A percentile compares a stretch with the other conserved stretches of the same genome.
Evolutionary conservation across 2,329 filamentous ascomycete species (phyloP).

Genomic region (Phialophora macrospora): DNA sequence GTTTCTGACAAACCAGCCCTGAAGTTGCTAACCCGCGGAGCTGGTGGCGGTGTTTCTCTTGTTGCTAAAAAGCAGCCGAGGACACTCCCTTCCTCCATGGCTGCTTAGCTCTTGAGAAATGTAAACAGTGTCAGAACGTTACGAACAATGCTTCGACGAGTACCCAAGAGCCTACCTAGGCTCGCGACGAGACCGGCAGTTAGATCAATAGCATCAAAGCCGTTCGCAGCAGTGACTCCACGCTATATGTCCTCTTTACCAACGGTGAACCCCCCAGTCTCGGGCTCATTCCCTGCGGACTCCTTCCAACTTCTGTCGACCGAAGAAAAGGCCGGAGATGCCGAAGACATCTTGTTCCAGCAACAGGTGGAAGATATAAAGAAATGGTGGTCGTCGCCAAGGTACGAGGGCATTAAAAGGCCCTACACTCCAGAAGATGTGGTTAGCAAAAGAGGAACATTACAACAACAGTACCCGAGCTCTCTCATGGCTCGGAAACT

Average conservation of each 20-base stretch:
- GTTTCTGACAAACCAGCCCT: slow-evolving; percentile 23
- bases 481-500: slow-evolving; percentile 94
- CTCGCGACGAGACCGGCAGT: slow-evolving; percentile 21
- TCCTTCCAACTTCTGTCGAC: slow-evolving; percentile 85
- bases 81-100: not conserved
- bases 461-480: slow-evolving; percentile 87
- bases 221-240: slow-evolving; percentile 28
- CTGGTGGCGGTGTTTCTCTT: not conserved
- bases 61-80: slow-evolving; percentile 5
- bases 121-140: not conserved
- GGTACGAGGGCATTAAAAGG: slow-evolving; percentile 86
- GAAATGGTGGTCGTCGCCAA: slow-evolving; percentile 85
- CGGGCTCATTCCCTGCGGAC: slow-evolving; percentile 68
- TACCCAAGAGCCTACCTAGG: slow-evolving; percentile 33
- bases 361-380: slow-evolving; percentile 83
- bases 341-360: slow-evolving; percentile 85
- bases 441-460: slow-evolving; percentile 86
- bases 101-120: slow-evolving; percentile 3
- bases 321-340: slow-evolving; percentile 72
- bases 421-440: slow-evolving; percentile 91
- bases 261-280: slow-evolving; percentile 65
- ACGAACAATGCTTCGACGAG: slow-evolving; percentile 30
- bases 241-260: slow-evolving; percentile 62
- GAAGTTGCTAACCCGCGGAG: slow-evolving; percentile 10
- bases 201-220: slow-evolving; percentile 20